Evolutionary conservation across 169 alveolate species (phyloP).

Genomic region (Ichthyophthirius multifiliis): DNA sequence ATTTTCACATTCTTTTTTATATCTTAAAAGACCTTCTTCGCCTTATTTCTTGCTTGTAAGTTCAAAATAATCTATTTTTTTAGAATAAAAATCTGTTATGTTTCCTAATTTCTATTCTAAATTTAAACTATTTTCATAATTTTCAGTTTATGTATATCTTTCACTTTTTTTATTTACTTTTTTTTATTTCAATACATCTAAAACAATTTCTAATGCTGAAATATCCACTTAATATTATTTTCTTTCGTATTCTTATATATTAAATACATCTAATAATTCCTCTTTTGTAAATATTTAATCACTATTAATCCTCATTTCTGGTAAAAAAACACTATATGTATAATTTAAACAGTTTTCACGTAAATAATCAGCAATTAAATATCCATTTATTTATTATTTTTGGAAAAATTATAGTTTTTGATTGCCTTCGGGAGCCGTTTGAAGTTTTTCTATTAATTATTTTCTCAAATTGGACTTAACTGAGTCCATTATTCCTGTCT

Average conservation of each 20-base stretch:
- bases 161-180: not conserved
- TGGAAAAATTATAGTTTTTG: not conserved
- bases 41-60: not conserved
- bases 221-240: not conserved
- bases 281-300: not conserved
- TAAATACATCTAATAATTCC: not conserved
- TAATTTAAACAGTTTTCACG: not conserved
- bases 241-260: not conserved
- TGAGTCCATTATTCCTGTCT: not conserved
- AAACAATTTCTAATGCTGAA: not conserved
- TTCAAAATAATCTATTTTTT: not conserved
- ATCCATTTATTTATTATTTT: not conserved
- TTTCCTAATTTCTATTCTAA: not conserved
- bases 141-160: not conserved
- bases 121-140: not conserved
- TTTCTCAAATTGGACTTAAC: not conserved
- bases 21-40: not conserved
- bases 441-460: not conserved
- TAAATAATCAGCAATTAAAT: constrained; percentile 1
- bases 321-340: not conserved
- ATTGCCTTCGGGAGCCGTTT: not conserved
- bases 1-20: not conserved
- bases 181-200: not conserved
- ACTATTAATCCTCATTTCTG: not conserved
- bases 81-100: not conserved